Evolutionary conservation across 2,329 filamentous ascomycete species (phyloP), one percentile per base, ranked within the genome.

Genomic region (Aspergillus nomiae): DNA sequence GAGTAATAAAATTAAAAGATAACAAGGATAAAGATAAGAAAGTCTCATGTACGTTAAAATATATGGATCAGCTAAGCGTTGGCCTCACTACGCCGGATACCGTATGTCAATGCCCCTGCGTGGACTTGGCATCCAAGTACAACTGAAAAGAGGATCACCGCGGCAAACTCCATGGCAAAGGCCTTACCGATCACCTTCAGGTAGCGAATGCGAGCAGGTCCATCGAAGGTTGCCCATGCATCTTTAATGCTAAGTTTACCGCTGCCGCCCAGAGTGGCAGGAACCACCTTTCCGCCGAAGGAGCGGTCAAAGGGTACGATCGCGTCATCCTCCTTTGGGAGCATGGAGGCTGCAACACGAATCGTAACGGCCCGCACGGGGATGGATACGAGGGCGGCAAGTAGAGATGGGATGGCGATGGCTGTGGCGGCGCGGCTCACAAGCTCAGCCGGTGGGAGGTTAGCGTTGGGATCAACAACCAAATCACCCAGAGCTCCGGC

Each of bases 301-400:
- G 89, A 90, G 68, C 92, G 91, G 82, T 98, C 94, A 72, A 97
- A 97, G 32, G 92, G 90, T 41, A 98, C 89, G 66, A 97, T 91
- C 32, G 92, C 88, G 79, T 96, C 90, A 68, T 93, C 86, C n/a
- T 92, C 89, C 63, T 92, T 89, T 1, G 92, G 87, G 4, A 97
- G 87, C 70, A 97, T 88, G 55, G 92, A 94, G 9, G 94, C 92
- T 75, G 96, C 92, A 38, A 97, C 88, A 66, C 94, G 92, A 68
- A 90, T 84, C 62, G 96, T 86, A 21, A 92, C 86, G 34, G 94
- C 90, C 64, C 86, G 85, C 48, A 91, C 86, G 24, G 94, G 94
- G 60, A 97, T 85, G 66, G 92, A 82, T 64, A 94, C 78, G 58
- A 92, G 78, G 45, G 90, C 77, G 62, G 86, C 81, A 60, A 89